Base-by-base conservation (phyloP, 352 stramenopile genomes). In the Elongisporangium undulatum region DNA sequence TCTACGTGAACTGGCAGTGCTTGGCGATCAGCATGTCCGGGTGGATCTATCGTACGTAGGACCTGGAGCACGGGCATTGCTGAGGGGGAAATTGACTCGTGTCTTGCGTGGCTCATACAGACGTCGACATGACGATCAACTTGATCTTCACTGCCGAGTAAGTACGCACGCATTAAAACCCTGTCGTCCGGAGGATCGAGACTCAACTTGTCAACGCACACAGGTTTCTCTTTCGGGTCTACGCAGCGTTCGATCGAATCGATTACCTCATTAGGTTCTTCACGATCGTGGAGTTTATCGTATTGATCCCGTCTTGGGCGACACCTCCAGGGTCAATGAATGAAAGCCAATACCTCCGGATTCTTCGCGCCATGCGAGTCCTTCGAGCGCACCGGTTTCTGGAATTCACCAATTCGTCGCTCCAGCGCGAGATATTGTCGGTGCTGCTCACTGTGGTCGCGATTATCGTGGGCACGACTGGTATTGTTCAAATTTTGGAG, bases 91-190 rank as follows among this genome's bases (percentile, higher is more conserved):
- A 16, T 54, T 2, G 2, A 49, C 2, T 0, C 13, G 17, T 64
- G 34, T 56, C 20, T 10, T 58, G 19, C 20, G 7, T 41, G 57
- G 17, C 51, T 1, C 12, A 9, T 57, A 10, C 29, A 90, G 81
- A 62, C 23, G 57, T 82, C 6, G 81, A 90, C 62, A 80, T 88
- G 21, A 65, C 68, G 26, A 51, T 82, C n/a, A 89, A 88, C 19
- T 24, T 87, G 17, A 19, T 91, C 3, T 93, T 91, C 56, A 90
- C 81, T 1, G 45, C 81, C 34, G 83, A 91, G 81, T 92, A 77
- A 34, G 79, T 66, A 38, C 1, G n/a, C 53, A 26, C 24, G 2
- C 12, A 22, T 8, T 34, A 58, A 29, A 4, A 6, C 22, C 13
- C 54, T 8, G 4, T 55, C 53, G n/a, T 13, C n/a, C 55, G 16